phyloP scores from a whole-genome alignment of 225 moss, liverwort and hornwort genomes.

The Ulota crispa region DNA sequence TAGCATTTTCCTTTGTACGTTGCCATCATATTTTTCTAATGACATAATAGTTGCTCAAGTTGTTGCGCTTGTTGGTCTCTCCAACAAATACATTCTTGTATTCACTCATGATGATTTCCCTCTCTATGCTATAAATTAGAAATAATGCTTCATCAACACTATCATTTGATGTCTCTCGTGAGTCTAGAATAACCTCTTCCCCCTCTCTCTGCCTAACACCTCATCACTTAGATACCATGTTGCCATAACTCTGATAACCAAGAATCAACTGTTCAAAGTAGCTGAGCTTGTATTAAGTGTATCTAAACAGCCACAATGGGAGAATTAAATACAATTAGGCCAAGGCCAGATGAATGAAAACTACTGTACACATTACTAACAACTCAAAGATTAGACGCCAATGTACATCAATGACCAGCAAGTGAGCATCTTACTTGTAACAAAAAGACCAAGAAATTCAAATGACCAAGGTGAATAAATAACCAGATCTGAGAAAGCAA shows the following conservation, averaged over 20 bases:
- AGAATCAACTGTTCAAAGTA: background rate
- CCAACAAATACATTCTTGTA: no score
- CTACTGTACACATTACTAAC: background rate
- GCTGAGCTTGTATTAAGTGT: background rate
- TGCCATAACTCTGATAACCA: background rate
- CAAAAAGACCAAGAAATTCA: background rate
- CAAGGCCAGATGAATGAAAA: background rate
- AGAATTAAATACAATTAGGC: background rate
- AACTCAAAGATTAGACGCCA: background rate
- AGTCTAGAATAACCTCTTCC: no score
- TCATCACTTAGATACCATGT: background rate
- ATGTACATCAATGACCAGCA: background rate
- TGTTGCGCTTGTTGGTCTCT: no score
- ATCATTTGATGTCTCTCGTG: no score
- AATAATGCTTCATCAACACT: no score
- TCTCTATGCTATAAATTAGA: no score
- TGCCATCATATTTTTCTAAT: no score
- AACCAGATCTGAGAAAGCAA: background rate
- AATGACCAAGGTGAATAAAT: background rate
- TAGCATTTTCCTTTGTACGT: no score
- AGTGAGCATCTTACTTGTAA: no score
- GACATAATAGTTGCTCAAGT: no score
- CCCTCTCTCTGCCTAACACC: no score
- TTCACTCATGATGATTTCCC: no score
- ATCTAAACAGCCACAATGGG: background rate